Evolutionary conservation across 2,329 filamentous ascomycete genomes (phyloP), one percentile per base, ranked within the genome.

Genomic region (Penicillium verrucosum): DNA sequence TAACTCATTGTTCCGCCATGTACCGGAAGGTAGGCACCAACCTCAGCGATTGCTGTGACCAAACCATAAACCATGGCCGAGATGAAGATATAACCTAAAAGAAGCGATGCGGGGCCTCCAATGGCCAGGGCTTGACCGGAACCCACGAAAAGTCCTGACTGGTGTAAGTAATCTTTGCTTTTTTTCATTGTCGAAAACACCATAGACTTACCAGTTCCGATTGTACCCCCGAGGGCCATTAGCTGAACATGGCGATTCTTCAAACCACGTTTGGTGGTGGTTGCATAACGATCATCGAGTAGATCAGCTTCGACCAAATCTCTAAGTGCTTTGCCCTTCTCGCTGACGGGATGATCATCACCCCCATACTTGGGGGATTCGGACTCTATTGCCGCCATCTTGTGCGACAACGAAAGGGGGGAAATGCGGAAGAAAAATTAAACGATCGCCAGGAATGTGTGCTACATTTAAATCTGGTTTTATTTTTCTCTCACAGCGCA

Each of bases 41-140:
- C 65, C 53, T 78, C 76, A 0, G 73, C 74, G 40, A 77, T 69
- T 4, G 74, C 74, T 0, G 75, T 77, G 78, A 85, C 75, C 75
- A 80, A 73, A 59, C 73, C 75, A 47, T 77, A 79, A 9, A 80
- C 73, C 50, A 80, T 69, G 43, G 68, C 67, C 0, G 79, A 81
- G 79, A 81, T 75, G 42, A 81, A 78, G 4, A 78, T 67, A 58
- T 82, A 84, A 9, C 79, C 81, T 5, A 85, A 68, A 0, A 84
- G 70, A 27, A 82, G 75, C 23, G 80, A 80, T 0, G 82, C 72
- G 2, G 81, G 82, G 3, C 80, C 82, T 29, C 77, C 81, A 25
- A 75, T 78, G 25, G 77, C 75, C 32, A 85, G 78, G 1, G 80
- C 11, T 32, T 32, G 30, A 6, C 30, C 30, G 11, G 30, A 32